Base-by-base conservation (phyloP, 2,329 filamentous ascomycete genomes). In the Calonectria hongkongensis region DNA sequence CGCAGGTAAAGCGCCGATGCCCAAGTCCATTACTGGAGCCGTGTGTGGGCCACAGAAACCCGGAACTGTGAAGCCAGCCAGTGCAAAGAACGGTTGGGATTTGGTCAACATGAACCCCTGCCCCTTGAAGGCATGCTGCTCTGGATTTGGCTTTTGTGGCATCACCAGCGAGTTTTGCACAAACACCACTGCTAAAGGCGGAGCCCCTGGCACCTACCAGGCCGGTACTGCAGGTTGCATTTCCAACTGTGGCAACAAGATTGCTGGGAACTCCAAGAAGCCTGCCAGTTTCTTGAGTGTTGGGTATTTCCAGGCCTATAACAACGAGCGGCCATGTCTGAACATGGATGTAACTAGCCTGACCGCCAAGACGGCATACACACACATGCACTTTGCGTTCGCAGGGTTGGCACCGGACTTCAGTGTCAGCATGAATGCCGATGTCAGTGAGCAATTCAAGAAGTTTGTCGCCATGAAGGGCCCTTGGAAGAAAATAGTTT, bases 61-160 rank as follows among this genome's bases (percentile, higher is more conserved):
- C 3, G 81, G 79, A 8, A 82, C 83, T 0, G 66, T 58, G 13
- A 74, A 73, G n/a, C 81, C 81, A 0, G 18, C 77, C 0, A 76
- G 80, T 15, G 69, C 74, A 1, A 83, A 81, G n/a, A 82, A 76
- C 16, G 43, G 69, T 0, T 72, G 51, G 79, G 79, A 79, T 63
- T 77, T 88, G 4, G 73, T 80, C 0, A 75, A 79, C 10, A 77
- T 89, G 7, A 90, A 89, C 72, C 85, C 83, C 0, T 90, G 88
- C 71, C 85, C 85, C 0, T 79, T 88, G 0, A 86, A 86, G 30
- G 83, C 81, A 0, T 86, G 85, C 75, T 87, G 85, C 74, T 82
- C 83, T 15, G 78, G 81, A 21, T 86, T 85, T 80, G 88, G 87
- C 0, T 82, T 86, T 60, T 89, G 88, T 28, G 87, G 87, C 6